These are phyloP conservation scores for Hippophae rhamnoides DNA, from an alignment of 306 rosid genomes.

Conservation along the genomic window DNA sequence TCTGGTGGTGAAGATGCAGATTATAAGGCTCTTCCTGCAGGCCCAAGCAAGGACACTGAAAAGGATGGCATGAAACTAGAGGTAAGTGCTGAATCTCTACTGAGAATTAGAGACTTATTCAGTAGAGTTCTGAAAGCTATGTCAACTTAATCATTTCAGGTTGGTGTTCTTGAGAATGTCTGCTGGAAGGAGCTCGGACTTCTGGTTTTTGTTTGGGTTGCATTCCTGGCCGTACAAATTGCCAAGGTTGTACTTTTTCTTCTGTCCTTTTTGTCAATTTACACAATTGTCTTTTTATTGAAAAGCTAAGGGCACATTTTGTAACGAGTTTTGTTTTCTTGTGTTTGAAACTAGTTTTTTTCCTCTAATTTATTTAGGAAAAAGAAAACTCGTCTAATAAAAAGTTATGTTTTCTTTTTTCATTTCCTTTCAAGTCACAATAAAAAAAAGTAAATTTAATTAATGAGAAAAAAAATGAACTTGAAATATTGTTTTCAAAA, in stretches of 20 bases:
- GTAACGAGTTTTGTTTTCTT: too few species aligned
- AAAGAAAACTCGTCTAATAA: too few species aligned
- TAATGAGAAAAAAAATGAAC: too few species aligned
- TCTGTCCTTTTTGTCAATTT: too few species aligned
- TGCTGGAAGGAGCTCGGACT: conserved; percentile 74
- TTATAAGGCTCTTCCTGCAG: background rate
- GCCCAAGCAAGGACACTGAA: background rate
- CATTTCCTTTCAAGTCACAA: too few species aligned
- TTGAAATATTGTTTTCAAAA: too few species aligned
- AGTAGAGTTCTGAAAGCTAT: background rate
- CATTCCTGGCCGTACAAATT: conserved; percentile 62
- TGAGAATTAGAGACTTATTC: background rate
- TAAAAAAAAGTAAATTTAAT: too few species aligned
- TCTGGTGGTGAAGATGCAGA: background rate
- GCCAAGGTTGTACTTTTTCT: conserved; percentile 7
- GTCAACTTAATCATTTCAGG: conserved; percentile 22
- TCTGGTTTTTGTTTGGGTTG: conserved; percentile 66
- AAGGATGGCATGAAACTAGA: background rate
- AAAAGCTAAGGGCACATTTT: too few species aligned
- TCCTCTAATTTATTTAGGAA: too few species aligned
- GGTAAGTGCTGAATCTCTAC: background rate
- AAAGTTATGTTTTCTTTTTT: too few species aligned
- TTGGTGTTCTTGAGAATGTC: conserved; percentile 42
- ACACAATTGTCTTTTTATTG: too few species aligned
- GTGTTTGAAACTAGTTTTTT: too few species aligned